phyloP scores from a whole-genome alignment of 495 filamentous ascomycete genomes.

The Penicillium crystallinum region DNA sequence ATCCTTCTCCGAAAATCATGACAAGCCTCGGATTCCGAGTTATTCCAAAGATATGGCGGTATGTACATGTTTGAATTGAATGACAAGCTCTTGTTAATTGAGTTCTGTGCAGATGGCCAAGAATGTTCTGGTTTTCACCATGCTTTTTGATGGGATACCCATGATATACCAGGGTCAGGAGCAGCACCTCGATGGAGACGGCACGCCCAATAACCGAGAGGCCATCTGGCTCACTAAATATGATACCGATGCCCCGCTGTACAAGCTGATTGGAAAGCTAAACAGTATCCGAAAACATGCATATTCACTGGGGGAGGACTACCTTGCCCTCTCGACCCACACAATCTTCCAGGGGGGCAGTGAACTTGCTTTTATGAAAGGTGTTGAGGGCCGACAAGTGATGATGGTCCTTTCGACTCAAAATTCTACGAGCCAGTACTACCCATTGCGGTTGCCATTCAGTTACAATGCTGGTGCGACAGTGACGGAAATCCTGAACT shows the following conservation, averaged over 20 bases:
- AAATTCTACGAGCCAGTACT: constrained; percentile 39
- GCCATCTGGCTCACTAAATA: constrained; percentile 68
- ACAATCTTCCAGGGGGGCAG: constrained; percentile 50
- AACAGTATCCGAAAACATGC: constrained; percentile 59
- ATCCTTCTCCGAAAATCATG: constrained; percentile 77
- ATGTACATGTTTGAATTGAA: constrained; percentile 4
- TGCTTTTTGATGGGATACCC: constrained; percentile 63
- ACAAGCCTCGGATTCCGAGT: constrained; percentile 57
- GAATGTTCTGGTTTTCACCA: constrained; percentile 65
- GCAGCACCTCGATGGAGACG: constrained; percentile 57
- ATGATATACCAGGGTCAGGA: constrained; percentile 69
- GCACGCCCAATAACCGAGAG: constrained; percentile 63
- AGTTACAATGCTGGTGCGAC: constrained; percentile 30
- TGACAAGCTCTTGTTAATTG: not conserved
- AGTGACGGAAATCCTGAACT: constrained; percentile 48
- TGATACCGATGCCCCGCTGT: constrained; percentile 53
- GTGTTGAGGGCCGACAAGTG: constrained; percentile 47
- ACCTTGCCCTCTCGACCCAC: constrained; percentile 45
- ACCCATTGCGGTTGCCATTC: constrained; percentile 39
- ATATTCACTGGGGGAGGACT: constrained; percentile 40
- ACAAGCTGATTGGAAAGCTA: constrained; percentile 50
- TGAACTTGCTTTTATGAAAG: constrained; percentile 61
- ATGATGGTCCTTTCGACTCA: constrained; percentile 56
- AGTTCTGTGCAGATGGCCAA: constrained; percentile 29
- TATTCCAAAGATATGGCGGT: constrained; percentile 38